A percentile compares a stretch with the other conserved stretches of the same genome.
These are phyloP conservation scores for Magnolia officinalis DNA, from an alignment of 164 flowering plant species.

Conservation along the genomic window DNA sequence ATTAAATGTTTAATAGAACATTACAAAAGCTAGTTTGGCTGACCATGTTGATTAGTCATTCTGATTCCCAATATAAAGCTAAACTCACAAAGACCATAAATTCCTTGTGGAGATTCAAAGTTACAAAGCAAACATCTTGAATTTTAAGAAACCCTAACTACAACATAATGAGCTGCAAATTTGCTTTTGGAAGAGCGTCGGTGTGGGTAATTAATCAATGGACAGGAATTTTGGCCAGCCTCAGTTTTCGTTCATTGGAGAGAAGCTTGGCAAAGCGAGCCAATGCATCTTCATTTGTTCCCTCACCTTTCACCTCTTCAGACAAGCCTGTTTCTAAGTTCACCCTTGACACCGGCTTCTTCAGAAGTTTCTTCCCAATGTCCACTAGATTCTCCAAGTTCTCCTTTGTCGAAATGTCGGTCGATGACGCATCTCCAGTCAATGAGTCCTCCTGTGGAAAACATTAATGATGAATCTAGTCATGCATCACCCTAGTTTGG, in stretches of 20 bases:
- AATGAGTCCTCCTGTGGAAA: conserved; percentile 38
- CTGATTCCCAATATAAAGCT: too few species aligned
- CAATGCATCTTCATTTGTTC: conserved; percentile 49
- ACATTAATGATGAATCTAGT: background rate
- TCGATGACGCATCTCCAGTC: conserved; percentile 32
- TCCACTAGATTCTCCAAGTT: conserved; percentile 35
- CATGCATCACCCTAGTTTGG: background rate
- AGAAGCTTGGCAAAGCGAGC: conserved; percentile 42
- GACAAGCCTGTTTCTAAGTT: conserved; percentile 41
- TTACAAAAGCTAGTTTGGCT: too few species aligned
- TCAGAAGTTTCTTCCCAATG: conserved; percentile 35
- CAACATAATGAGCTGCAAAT: too few species aligned
- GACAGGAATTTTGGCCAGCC: background rate
- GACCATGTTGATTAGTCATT: too few species aligned
- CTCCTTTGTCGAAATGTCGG: conserved; percentile 38
- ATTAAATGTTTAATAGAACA: too few species aligned
- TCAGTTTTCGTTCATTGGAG: conserved; percentile 25
- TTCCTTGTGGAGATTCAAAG: too few species aligned
- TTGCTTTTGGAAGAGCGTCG: too few species aligned
- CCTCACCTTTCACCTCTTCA: conserved; percentile 31
- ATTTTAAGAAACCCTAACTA: too few species aligned
- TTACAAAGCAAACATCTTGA: too few species aligned
- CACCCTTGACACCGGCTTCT: conserved; percentile 42
- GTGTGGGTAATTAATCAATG: background rate
- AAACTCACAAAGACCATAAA: too few species aligned